Base-by-base conservation (phyloP, 2,329 filamentous ascomycete genomes). In the Xylaria sp. region DNA sequence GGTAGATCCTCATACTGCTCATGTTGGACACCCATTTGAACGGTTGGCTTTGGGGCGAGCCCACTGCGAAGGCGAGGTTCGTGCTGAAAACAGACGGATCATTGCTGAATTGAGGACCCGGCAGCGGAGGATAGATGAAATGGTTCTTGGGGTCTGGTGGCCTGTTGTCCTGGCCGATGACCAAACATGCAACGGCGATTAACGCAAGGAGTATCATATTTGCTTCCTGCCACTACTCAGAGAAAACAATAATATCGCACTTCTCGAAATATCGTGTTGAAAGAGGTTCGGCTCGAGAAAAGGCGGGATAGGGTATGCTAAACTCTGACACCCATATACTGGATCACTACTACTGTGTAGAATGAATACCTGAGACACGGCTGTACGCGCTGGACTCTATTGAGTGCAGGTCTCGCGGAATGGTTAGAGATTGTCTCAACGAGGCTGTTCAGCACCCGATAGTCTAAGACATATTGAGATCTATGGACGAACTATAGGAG, bases 1-100 rank as follows among this genome's bases (percentile, higher is more conserved):
- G 25, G 23, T 18, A 32, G 25, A 60, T 54, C 51, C 10, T 34
- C 25, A 54, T 34, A 34, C 51, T 54, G 13, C 51, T 54, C 51
- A 54, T 34, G 15, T 54, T 51, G 25, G 51, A 54, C 15, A 54
- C 25, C 51, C 51, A 34, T 54, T 54, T 54, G 23, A 28, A 34
- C 28, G 51, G 51, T 6, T 34, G 51, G 51, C 28, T 54, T 54
- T 54, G 51, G 18, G 51, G 51, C 25, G 23, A 34, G 25, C 51
- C 51, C 25, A 34, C 51, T n/a, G 15, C 18, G 15, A 54, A 54
- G 28, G 15, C 25, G 48, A 51, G 20, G 15, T 51, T 51, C 48
- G 48, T 28, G 13, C 48, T 28, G 48, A 51, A 51, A 15, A 51
- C 23, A 13, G 48, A 18, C 5, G 25, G 13, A 34, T 34, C 51